Conservation (phyloP, 2,329 filamentous ascomycete genomes). For the Orbilia javanica region DNA sequence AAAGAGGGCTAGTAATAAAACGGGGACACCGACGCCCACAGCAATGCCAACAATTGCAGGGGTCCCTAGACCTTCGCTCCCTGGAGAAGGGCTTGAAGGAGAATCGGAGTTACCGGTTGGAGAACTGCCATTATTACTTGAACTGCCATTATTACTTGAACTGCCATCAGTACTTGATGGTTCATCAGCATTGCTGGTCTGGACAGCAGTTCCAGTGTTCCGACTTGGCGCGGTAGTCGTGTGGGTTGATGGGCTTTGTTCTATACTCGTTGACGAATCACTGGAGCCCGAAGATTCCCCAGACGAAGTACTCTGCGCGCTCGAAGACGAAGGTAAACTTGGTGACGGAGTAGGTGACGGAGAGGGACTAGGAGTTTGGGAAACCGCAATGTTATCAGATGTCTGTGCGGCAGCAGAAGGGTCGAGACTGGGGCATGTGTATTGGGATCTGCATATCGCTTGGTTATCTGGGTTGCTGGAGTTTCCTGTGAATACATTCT, state of each 20-base stretch:
- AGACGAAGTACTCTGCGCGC: neutral
- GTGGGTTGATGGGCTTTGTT: neutral
- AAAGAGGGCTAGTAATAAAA: neutral
- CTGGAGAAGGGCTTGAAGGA: neutral
- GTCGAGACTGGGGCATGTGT: constrained; percentile 2
- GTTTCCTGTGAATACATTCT: neutral
- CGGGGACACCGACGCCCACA: neutral
- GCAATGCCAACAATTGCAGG: neutral
- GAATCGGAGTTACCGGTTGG: neutral
- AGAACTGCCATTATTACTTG: neutral
- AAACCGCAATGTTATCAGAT: neutral
- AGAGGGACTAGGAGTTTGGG: neutral
- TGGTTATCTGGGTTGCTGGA: neutral
- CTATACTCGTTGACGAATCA: neutral
- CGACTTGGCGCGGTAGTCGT: neutral
- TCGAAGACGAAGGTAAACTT: neutral
- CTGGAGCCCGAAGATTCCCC: neutral
- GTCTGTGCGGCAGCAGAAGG: neutral
- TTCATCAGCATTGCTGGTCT: neutral
- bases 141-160: neutral
- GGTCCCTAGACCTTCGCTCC: neutral
- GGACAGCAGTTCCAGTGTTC: neutral
- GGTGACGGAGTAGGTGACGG: neutral
- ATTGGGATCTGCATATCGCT: neutral
- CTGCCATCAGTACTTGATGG: neutral